A percentile compares a stretch with the other conserved stretches of the same genome.
phyloP scores from a whole-genome alignment of 1,139 yeast genomes.

The Zygosaccharomyces sapae region DNA sequence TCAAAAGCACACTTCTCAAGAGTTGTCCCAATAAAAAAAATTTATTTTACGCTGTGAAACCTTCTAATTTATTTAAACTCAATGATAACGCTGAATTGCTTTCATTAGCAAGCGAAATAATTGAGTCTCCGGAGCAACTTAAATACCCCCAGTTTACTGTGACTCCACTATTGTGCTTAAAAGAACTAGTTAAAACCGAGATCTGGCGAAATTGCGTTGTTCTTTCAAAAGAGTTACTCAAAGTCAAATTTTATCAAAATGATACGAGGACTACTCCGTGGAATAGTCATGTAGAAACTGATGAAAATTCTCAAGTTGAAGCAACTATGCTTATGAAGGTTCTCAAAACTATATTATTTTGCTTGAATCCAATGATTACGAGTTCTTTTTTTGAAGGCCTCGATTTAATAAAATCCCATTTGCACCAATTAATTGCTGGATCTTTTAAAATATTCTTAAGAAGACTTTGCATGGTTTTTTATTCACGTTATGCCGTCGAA shows the following conservation, averaged over 20 bases:
- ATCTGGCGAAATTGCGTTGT: conserved; percentile 20
- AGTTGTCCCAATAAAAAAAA: not conserved
- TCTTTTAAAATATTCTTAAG: conserved; percentile 22
- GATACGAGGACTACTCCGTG: not conserved
- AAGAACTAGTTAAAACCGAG: conserved; percentile 17
- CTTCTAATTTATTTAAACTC: conserved; percentile 6
- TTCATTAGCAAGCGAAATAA: conserved; percentile 3
- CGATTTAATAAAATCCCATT: conserved; percentile 6
- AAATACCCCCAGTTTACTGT: not conserved
- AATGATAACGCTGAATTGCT: conserved; percentile 16
- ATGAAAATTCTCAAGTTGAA: not conserved
- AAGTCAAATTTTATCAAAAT: conserved; percentile 4
- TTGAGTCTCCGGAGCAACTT: not conserved
- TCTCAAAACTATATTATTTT: not conserved
- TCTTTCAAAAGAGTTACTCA: conserved; percentile 18
- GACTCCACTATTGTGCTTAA: not conserved
- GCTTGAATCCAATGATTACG: conserved; percentile 4
- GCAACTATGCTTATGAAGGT: not conserved
- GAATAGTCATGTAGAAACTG: not conserved
- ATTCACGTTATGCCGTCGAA: conserved; percentile 16
- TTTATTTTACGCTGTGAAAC: not conserved
- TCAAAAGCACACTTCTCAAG: conserved; percentile 14
- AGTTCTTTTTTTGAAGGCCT: not conserved
- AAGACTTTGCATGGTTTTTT: conserved; percentile 17
- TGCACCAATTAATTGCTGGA: conserved; percentile 13